Conservation (phyloP, 1,284 basidiomycete species). For the Leccinum subspadiceum region DNA sequence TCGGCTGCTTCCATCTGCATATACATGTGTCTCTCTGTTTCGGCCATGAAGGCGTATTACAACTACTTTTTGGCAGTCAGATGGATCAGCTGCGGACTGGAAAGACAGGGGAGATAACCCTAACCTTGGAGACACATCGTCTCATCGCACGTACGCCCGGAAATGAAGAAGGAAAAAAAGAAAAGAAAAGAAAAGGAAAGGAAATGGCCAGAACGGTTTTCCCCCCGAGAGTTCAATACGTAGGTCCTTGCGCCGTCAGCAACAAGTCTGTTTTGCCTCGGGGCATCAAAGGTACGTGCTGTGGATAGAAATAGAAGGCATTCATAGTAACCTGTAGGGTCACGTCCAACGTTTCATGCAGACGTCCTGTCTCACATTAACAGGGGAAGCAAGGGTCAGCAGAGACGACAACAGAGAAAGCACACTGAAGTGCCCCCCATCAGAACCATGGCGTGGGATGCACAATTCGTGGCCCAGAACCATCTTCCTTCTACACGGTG, state of each 20-base stretch:
- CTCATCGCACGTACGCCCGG: constrained; percentile 17
- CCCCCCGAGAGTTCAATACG: constrained; percentile 10
- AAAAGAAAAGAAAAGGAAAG: too few species aligned
- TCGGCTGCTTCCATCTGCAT: constrained; percentile 14
- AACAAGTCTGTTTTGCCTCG: constrained; percentile 1
- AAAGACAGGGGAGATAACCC: constrained; percentile 13
- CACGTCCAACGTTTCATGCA: constrained; percentile 10
- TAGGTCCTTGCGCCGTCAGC: constrained; percentile 5
- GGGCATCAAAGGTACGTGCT: constrained; percentile 25
- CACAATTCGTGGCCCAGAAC: not conserved
- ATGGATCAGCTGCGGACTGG: constrained; percentile 21
- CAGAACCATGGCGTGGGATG: constrained; percentile 3
- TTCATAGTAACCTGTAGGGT: constrained; percentile 9
- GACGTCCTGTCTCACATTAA: constrained; percentile 14
- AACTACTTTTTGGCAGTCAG: constrained; percentile 9
- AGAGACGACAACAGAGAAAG: constrained; percentile 4
- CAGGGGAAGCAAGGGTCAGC: constrained; percentile 5
- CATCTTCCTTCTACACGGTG: constrained; percentile 1
- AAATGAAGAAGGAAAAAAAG: constrained; percentile 27
- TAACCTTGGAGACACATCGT: constrained; percentile 15
- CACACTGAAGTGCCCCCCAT: constrained; percentile 5
- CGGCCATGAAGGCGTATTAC: constrained; percentile 17
- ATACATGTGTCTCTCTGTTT: constrained; percentile 3
- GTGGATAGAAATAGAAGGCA: constrained; percentile 23
- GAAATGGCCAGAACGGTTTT: not conserved